Percentiles rank a stretch among this genome's conserved stretches.
phyloP scores from a whole-genome alignment of 805 yeast genomes.

The Ogataea methylovora region DNA sequence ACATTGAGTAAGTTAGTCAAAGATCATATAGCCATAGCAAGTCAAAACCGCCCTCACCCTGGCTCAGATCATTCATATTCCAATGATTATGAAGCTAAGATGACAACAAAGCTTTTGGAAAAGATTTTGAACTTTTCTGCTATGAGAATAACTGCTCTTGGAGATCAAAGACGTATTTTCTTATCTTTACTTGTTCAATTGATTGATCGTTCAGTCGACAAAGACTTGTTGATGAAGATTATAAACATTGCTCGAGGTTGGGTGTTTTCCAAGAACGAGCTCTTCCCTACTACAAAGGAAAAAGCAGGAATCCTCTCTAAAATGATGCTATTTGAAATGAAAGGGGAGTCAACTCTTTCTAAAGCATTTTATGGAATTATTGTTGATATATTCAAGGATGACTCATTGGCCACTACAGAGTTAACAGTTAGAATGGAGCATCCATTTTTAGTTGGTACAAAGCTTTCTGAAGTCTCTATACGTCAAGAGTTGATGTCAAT shows the following conservation, averaged over 20 bases:
- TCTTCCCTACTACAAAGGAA: conserved; percentile 92
- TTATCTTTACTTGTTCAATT: conserved; percentile 80
- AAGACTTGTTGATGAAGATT: conserved; percentile 63
- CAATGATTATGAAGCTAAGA: conserved; percentile 65
- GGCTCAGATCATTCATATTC: conserved; percentile 12
- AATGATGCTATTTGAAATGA: conserved; percentile 85
- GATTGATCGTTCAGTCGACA: conserved; percentile 82
- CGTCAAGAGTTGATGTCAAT: conserved; percentile 76
- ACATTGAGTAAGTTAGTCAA: conserved; percentile 85
- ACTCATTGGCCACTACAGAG: conserved; percentile 72
- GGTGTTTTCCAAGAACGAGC: conserved; percentile 74
- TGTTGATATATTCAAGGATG: conserved; percentile 79
- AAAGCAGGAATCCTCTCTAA: conserved; percentile 90
- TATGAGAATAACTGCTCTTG: conserved; percentile 74
- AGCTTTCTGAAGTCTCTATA: conserved; percentile 66
- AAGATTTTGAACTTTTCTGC: conserved; percentile 73
- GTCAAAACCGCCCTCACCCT: conserved; percentile 29
- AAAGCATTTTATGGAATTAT: conserved; percentile 80
- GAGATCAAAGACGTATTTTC: conserved; percentile 89
- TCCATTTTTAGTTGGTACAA: conserved; percentile 90
- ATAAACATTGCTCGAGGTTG: conserved; percentile 75
- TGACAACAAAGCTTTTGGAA: conserved; percentile 69
- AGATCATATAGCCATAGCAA: conserved; percentile 69
- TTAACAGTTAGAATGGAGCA: conserved; percentile 93
- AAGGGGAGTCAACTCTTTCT: conserved; percentile 76